Percentiles rank a stretch among this genome's conserved stretches.
phyloP scores from a whole-genome alignment of 306 rosid species.

The Cucumis melo region DNA sequence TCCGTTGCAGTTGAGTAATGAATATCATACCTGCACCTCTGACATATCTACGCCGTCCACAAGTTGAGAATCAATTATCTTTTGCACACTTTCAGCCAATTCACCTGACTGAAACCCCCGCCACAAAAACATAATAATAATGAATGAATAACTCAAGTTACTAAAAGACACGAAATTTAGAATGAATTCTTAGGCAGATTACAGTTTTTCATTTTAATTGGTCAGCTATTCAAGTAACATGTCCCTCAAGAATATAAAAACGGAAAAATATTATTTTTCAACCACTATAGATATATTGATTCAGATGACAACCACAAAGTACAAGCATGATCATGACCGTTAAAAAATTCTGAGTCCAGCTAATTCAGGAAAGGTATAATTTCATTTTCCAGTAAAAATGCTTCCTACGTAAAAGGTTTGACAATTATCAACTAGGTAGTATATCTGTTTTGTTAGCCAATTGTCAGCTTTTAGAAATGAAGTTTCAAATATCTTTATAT shows the following conservation, averaged over 20 bases:
- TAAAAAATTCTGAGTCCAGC: neutral
- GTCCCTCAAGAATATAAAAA: neutral
- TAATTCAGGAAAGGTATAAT: neutral
- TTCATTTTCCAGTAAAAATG: neutral
- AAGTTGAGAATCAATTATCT: constrained; percentile 69
- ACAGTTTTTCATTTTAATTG: neutral
- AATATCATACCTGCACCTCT: constrained; percentile 73
- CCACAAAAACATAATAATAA: neutral
- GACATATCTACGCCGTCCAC: constrained; percentile 83
- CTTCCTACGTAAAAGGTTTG: neutral
- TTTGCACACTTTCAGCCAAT: constrained; percentile 86
- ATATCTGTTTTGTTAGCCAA: neutral
- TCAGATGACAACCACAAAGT: neutral
- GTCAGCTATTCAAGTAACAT: neutral
- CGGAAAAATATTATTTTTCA: neutral
- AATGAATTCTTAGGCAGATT: neutral
- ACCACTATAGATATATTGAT: neutral
- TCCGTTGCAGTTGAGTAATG: constrained; percentile 7
- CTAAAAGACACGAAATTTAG: neutral
- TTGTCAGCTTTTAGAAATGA: neutral
- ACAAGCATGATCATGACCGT: neutral
- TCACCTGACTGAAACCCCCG: constrained; percentile 62
- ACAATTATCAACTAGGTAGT: neutral
- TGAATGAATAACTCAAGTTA: neutral
- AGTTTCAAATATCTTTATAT: neutral